Evolutionary conservation across 2,329 filamentous ascomycete species (phyloP), one percentile per base, ranked within the genome.

Genomic region (Hypocreales sp.): DNA sequence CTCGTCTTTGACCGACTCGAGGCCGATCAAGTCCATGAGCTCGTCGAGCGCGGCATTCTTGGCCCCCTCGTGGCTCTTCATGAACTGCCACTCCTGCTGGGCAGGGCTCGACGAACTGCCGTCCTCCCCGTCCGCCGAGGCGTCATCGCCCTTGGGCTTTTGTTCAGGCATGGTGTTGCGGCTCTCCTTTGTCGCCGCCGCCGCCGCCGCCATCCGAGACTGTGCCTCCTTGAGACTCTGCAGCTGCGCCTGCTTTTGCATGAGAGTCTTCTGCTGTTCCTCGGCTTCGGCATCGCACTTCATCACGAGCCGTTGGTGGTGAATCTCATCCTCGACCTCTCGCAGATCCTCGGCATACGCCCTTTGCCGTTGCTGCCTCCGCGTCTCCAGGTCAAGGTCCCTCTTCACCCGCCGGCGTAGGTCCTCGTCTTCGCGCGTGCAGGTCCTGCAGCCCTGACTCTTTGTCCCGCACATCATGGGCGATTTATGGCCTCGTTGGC

Each of bases 11-110:
- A 84, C 72, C 0, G 62, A 51, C 37, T 83, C 78, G 0, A 86
- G 55, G 0, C 79, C 79, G 23, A 77, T 70, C 68, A 84, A 73
- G 0, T 44, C 47, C 71, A 84, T 82, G 7, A 86, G 40, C 0
- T 55, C 41, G 32, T 84, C 76, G 1, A 84, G 39, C 0, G 63
- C 55, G 1, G 47, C 39, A 34, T 69, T 79, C 1, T 40, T 37
- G 0, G 62, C 60, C 1, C 56, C 55, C 18, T 73, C 61, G 1
- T 47, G 41, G 2, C 49, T 26, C 40, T 82, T 82, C 37, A 73
- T 59, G 1, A 53, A 41, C 10, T 73, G 49, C 79, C 77, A 83
- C 12, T 80, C 70, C 2, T 52, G 47, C 1, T 47, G 46, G 0
- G 67, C 58, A 17, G 40, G 33, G 21, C 35, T 37, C 0, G 36